These are phyloP conservation scores for Teunomyces atbi DNA, from an alignment of 805 yeast species.

Conservation along the genomic window DNA sequence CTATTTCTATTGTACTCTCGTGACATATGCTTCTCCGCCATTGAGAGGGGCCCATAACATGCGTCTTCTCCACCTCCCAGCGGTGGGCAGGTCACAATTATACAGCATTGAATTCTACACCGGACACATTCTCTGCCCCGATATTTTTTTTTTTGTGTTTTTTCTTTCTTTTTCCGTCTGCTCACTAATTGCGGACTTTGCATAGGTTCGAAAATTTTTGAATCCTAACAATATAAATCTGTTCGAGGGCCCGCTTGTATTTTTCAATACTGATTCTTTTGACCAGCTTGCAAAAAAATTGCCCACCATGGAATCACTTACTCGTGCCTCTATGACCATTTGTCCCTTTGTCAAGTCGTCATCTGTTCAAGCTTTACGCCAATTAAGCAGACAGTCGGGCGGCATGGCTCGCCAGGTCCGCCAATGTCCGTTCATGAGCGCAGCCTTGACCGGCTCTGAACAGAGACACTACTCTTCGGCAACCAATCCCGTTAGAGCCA, in stretches of 20 bases:
- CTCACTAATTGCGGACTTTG: slow-evolving; percentile 3
- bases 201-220: slow-evolving; percentile 1
- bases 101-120: background rate
- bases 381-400: slow-evolving; percentile 44
- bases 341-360: slow-evolving; percentile 81
- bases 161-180: background rate
- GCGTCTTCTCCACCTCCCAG: background rate
- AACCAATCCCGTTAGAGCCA: slow-evolving; percentile 44
- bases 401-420: slow-evolving; percentile 58
- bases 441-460: slow-evolving; percentile 42
- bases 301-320: slow-evolving; percentile 69
- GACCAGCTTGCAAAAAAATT: background rate
- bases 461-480: slow-evolving; percentile 46
- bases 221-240: background rate
- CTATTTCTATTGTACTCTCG: too few relatives aligned
- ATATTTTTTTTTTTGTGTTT: background rate
- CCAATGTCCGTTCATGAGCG: slow-evolving; percentile 89
- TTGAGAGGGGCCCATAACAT: too few relatives aligned
- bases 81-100: background rate
- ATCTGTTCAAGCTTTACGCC: slow-evolving; percentile 58
- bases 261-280: background rate
- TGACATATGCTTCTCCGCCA: too few relatives aligned
- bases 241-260: background rate
- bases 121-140: background rate
- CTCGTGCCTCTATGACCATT: slow-evolving; percentile 70